Base-by-base conservation (phyloP, 805 yeast genomes). In the Candida ortonii region DNA sequence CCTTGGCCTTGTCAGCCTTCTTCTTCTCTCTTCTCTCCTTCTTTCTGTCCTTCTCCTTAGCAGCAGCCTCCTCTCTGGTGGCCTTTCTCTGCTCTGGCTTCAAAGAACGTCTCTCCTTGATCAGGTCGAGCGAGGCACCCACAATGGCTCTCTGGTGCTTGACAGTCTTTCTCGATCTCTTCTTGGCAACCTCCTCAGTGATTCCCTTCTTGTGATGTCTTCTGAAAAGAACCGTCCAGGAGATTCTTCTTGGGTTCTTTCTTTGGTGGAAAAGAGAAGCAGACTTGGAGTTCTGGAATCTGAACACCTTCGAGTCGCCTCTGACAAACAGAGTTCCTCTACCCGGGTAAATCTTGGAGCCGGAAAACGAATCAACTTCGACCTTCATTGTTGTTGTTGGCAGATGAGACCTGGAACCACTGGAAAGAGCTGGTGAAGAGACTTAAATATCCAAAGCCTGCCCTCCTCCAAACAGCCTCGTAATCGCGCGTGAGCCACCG, bases 161-260 rank as follows among this genome's bases (percentile, higher is more conserved):
- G 73, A 89, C 94, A 64, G 96, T 70, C 82, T 87, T 89, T 81
- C 96, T 90, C 59, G 93, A 56, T 76, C 96, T 86, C 84, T 86
- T 94, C 84, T 87, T 93, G 70, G 94, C 61, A 59, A 84, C 86
- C 78, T 93, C 98, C 80, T 93, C 99, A 65, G 96, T 81, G 68
- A 90, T 80, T 78, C 99, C 99, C 79, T 93, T 93, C 84, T 87
- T 88, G 95, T 93, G 97, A 78, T 90, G 96, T 77, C 95, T 86
- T 83, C 99, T 90, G 90, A 77, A 93, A 64, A 93, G 80, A 65
- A 90, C 97, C 57, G 99, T 93, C 99, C 99, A 93, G 53, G 97
- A 81, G 69, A 93, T 81, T 82, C 96, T 85, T 83, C 99, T 89
- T 77, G 99, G 99, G 89, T 93, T 93, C 95, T 93, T 93, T 84